phyloP scores from a whole-genome alignment of 257 asterid genomes.

The Striga asiatica region DNA sequence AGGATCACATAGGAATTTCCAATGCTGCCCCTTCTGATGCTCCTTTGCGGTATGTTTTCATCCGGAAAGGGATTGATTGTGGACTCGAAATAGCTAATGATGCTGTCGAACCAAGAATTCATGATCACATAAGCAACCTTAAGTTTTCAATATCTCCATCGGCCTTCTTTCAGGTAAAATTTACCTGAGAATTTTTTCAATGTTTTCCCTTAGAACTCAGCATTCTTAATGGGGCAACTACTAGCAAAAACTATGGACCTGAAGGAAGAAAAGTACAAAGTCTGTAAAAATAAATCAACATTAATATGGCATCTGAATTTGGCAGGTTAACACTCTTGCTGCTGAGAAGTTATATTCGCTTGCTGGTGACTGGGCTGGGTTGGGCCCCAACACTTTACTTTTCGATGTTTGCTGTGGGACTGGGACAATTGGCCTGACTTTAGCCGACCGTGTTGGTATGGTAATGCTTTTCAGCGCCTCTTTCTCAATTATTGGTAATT shows the following conservation, averaged over 20 bases:
- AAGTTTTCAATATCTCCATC: conserved; percentile 84
- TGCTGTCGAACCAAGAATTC: conserved; percentile 69
- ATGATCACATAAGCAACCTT: conserved; percentile 71
- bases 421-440: conserved; percentile 89
- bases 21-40: conserved; percentile 96
- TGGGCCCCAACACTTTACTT: conserved; percentile 87
- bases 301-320: conserved; percentile 13
- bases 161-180: conserved; percentile 88
- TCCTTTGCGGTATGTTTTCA: conserved; percentile 49
- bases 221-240: background rate
- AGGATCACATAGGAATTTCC: conserved; percentile 97
- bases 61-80: conserved; percentile 32
- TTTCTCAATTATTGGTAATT: background rate
- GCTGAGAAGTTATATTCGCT: conserved; percentile 91
- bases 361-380: conserved; percentile 96
- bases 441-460: conserved; percentile 97
- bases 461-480: conserved; percentile 50
- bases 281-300: background rate
- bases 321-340: conserved; percentile 93
- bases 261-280: conserved; percentile 2
- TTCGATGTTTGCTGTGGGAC: conserved; percentile 98
- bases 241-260: background rate
- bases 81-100: conserved; percentile 35
- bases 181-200: background rate
- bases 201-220: background rate